Conservation (phyloP, 371 early-diverging fungal genomes). For the Actinomortierella ambigua region DNA sequence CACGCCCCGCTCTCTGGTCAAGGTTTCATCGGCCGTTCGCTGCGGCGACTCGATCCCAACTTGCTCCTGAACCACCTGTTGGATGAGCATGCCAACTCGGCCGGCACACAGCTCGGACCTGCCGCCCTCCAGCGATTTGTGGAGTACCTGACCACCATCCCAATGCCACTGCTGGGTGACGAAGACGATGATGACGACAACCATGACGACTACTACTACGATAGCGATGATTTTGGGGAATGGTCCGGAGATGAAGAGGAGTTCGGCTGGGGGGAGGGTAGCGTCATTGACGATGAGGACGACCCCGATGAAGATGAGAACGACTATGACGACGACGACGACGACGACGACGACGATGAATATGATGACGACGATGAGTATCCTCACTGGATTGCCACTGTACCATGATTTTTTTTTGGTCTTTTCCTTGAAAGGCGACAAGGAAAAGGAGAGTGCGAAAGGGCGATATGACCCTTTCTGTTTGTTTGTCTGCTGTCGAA, state of each 20-base stretch:
- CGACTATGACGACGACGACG: neutral
- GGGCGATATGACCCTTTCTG: too few relatives aligned
- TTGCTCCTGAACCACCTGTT: too few relatives aligned
- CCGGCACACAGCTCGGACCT: too few relatives aligned
- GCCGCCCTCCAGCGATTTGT: too few relatives aligned
- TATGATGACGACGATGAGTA: constrained; percentile 9
- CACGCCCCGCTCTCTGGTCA: neutral
- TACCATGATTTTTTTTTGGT: too few relatives aligned
- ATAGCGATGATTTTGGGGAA: neutral
- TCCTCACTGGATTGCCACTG: too few relatives aligned
- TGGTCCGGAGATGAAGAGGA: neutral
- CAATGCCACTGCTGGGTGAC: neutral
- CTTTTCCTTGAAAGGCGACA: too few relatives aligned
- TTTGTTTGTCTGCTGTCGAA: too few relatives aligned
- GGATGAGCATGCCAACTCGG: too few relatives aligned
- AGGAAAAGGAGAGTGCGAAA: too few relatives aligned
- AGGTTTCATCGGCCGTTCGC: neutral
- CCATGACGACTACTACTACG: neutral
- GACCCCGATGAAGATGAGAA: neutral
- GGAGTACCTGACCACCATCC: neutral
- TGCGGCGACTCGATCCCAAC: too few relatives aligned
- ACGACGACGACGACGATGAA: constrained; percentile 3
- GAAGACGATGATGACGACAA: neutral
- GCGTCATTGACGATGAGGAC: constrained; percentile 1
- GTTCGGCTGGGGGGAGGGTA: neutral